These are phyloP conservation scores for Solanum habrochaites DNA, from an alignment of 257 asterid genomes.

Conservation along the genomic window DNA sequence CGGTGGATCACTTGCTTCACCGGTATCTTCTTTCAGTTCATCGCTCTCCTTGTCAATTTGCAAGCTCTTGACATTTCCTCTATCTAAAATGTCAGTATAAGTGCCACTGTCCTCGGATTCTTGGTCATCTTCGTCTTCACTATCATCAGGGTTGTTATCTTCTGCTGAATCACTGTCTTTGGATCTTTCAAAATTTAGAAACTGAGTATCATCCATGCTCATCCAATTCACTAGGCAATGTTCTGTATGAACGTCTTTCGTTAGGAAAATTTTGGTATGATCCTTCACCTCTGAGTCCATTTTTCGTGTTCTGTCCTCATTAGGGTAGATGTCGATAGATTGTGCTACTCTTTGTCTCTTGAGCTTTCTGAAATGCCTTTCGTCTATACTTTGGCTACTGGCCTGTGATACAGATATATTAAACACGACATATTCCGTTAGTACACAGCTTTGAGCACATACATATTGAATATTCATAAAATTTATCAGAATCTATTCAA, in stretches of 20 bases:
- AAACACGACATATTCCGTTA: neutral
- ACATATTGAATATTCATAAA: neutral
- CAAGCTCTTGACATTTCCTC: neutral
- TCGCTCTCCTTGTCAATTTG: neutral
- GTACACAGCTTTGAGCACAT: neutral
- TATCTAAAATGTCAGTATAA: neutral
- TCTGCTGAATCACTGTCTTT: neutral
- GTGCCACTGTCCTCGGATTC: neutral
- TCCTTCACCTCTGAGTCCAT: neutral
- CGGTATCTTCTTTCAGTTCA: neutral
- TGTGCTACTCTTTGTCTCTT: constrained; percentile 7
- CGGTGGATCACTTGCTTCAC: neutral
- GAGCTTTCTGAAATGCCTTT: neutral
- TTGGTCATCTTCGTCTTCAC: neutral
- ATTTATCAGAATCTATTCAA: neutral
- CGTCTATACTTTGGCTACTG: neutral
- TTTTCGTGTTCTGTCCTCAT: neutral
- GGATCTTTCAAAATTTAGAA: neutral
- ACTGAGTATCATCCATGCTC: constrained; percentile 5
- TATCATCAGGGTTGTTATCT: neutral
- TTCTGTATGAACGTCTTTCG: neutral
- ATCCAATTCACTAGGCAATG: constrained; percentile 5
- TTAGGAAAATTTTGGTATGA: neutral
- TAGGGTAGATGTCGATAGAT: neutral
- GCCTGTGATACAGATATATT: neutral